Percentiles rank a stretch among this genome's conserved stretches.
phyloP scores from a whole-genome alignment of 495 filamentous ascomycete species.

The Neurospora sp. region DNA sequence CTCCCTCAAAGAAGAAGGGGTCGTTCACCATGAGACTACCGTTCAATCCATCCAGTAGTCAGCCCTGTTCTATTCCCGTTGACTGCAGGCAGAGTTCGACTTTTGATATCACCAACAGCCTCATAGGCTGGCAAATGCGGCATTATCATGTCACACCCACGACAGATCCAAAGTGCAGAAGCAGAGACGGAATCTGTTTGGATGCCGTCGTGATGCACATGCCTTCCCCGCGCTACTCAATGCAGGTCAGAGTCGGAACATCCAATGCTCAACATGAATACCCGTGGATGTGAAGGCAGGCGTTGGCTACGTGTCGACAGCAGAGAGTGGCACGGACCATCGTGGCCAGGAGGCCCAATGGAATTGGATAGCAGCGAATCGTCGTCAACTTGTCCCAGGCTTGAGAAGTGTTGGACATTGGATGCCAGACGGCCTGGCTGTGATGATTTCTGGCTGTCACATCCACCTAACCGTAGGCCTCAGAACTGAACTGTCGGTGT shows the following conservation, averaged over 20 bases:
- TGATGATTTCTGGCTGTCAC: background rate
- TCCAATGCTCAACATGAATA: background rate
- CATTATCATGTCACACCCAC: background rate
- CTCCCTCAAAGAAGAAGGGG: too few relatives aligned
- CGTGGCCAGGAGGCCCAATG: too few relatives aligned
- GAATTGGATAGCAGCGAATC: too few relatives aligned
- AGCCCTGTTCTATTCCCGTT: background rate
- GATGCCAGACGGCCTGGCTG: too few relatives aligned
- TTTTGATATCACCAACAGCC: background rate
- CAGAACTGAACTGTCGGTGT: background rate
- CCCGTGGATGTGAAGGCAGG: background rate
- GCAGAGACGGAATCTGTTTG: background rate
- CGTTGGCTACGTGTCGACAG: conserved; percentile 6
- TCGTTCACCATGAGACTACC: background rate
- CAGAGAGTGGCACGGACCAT: background rate
- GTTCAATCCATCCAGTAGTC: background rate
- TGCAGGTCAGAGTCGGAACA: background rate
- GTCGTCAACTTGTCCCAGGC: too few relatives aligned
- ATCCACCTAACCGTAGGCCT: background rate
- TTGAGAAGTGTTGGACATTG: background rate
- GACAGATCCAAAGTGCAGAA: background rate
- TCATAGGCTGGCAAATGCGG: background rate
- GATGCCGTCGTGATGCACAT: background rate
- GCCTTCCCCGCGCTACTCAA: background rate
- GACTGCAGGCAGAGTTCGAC: background rate